A percentile compares a stretch with the other conserved stretches of the same genome.
phyloP scores from a whole-genome alignment of 176 grass and related monocot genomes.

The Carex kokanica region DNA sequence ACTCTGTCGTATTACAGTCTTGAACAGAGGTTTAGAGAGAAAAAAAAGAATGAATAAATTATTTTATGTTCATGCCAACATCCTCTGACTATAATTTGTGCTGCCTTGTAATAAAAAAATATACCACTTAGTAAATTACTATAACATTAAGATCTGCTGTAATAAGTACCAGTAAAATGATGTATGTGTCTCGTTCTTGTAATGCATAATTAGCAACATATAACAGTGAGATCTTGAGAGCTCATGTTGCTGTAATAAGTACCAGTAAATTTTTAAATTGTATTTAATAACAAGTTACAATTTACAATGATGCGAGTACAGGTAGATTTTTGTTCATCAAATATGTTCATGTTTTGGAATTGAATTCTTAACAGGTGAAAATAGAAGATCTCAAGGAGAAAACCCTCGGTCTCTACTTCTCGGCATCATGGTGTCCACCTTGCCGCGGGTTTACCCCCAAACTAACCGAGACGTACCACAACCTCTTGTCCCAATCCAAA shows the following conservation, averaged over 20 bases:
- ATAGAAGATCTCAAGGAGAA: slow-evolving; percentile 42
- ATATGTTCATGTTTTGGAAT: not conserved
- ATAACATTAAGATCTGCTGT: not conserved
- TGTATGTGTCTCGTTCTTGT: not conserved
- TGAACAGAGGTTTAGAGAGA: not conserved
- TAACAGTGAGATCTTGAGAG: not conserved
- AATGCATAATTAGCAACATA: not conserved
- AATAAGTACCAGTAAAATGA: not conserved
- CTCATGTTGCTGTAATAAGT: not conserved
- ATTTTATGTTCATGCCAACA: not conserved
- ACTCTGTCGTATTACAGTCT: too few relatives aligned
- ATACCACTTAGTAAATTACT: not conserved
- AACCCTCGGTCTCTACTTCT: slow-evolving; percentile 75
- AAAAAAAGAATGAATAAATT: not conserved
- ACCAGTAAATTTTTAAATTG: too few relatives aligned
- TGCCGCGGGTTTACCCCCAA: slow-evolving; percentile 68
- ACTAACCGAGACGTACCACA: slow-evolving; percentile 51
- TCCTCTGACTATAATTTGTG: not conserved
- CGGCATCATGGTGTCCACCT: slow-evolving; percentile 66
- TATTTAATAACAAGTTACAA: not conserved
- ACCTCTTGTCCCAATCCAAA: slow-evolving; percentile 50
- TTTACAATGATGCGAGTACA: not conserved
- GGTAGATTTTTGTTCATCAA: not conserved
- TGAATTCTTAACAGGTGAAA: slow-evolving; percentile 47
- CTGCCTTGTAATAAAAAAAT: not conserved